These are phyloP conservation scores for Pisolithus marmoratus DNA, from an alignment of 768 basidiomycete species.

Conservation along the genomic window DNA sequence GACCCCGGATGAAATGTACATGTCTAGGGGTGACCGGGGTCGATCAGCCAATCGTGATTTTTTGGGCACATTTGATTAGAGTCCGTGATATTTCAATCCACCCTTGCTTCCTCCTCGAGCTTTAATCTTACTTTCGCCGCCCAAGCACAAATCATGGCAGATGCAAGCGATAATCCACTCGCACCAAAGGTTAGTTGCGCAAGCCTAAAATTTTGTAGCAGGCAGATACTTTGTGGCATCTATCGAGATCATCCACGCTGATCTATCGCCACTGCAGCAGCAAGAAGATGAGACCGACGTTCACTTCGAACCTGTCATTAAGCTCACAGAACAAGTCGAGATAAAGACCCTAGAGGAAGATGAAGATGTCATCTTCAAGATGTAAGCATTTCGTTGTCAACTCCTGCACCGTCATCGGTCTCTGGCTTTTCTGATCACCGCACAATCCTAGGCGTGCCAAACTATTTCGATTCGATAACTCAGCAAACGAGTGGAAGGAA, in stretches of 20 bases:
- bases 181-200: conserved; percentile 58
- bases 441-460: conserved; percentile 79
- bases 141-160: conserved; percentile 40
- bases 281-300: conserved; percentile 77
- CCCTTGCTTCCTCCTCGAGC: conserved; percentile 10
- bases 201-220: not conserved
- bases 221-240: conserved; percentile 1
- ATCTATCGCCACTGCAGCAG: conserved; percentile 20
- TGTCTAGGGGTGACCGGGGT: conserved; percentile 8
- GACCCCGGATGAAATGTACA: not conserved
- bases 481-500: conserved; percentile 92
- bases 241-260: conserved; percentile 25
- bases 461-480: conserved; percentile 88
- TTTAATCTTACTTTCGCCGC: conserved; percentile 13
- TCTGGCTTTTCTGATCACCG: conserved; percentile 5
- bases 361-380: conserved; percentile 91
- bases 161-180: conserved; percentile 51
- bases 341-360: conserved; percentile 94
- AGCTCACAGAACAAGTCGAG: conserved; percentile 92
- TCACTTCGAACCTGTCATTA: conserved; percentile 95
- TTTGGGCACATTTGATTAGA: conserved; percentile 2
- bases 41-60: conserved; percentile 19
- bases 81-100: not conserved
- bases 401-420: conserved; percentile 1
- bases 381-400: conserved; percentile 55